Evolutionary conservation across 495 filamentous ascomycete species (phyloP).

Genomic region (Friedmanniomyces simplex): DNA sequence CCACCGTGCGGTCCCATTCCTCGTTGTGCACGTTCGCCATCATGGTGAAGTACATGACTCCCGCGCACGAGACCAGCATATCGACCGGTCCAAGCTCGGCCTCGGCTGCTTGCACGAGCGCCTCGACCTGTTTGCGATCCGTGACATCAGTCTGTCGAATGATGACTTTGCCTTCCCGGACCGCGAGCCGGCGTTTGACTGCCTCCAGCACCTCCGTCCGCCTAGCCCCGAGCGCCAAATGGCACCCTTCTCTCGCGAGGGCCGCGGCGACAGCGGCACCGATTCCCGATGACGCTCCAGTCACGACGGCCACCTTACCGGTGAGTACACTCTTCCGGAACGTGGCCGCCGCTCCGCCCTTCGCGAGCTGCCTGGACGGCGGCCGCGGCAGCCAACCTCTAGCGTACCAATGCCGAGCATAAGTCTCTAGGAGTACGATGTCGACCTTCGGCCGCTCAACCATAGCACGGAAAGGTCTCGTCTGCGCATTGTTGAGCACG

Average conservation of each 20-base stretch:
- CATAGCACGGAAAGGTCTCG: slow-evolving; percentile 43
- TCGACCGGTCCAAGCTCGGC: slow-evolving; percentile 52
- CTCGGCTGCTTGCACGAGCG: slow-evolving; percentile 41
- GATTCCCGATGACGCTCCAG: slow-evolving; percentile 46
- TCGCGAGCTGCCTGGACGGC: slow-evolving; percentile 35
- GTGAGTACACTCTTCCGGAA: slow-evolving; percentile 39
- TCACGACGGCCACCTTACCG: slow-evolving; percentile 45
- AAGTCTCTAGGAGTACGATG: slow-evolving; percentile 48
- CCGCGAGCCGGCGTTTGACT: slow-evolving; percentile 41
- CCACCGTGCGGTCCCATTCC: slow-evolving; percentile 60
- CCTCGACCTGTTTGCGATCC: slow-evolving; percentile 42
- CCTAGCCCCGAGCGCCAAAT: slow-evolving; percentile 53
- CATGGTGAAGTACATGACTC: slow-evolving; percentile 68
- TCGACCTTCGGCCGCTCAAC: slow-evolving; percentile 54
- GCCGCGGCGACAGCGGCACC: slow-evolving; percentile 40
- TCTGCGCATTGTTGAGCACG: slow-evolving; percentile 49
- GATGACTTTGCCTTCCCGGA: slow-evolving; percentile 46
- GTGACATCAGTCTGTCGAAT: slow-evolving; percentile 53
- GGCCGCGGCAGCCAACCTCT: slow-evolving; percentile 53
- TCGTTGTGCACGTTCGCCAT: slow-evolving; percentile 55
- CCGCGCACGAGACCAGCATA: slow-evolving; percentile 56
- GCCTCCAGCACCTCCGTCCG: slow-evolving; percentile 49
- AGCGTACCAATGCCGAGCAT: slow-evolving; percentile 59
- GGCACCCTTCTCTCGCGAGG: slow-evolving; percentile 42
- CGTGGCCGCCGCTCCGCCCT: slow-evolving; percentile 27